Conservation (phyloP, 192 early-diverging fungal genomes). For the Linnemannia hyalina region DNA sequence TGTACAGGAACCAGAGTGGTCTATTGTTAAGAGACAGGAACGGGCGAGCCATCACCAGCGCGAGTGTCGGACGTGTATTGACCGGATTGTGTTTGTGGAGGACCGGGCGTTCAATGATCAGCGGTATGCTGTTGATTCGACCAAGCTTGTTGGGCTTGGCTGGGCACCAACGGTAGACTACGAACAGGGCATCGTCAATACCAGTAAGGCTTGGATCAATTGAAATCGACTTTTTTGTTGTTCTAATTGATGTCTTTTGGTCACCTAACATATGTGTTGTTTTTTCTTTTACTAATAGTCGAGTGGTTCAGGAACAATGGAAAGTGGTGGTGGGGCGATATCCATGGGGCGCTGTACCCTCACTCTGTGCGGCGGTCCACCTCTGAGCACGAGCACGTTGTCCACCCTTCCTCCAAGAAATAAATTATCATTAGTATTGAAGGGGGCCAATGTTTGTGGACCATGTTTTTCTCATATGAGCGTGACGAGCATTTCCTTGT, state of each 20-base stretch:
- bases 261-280: neutral
- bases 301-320: constrained; percentile 68
- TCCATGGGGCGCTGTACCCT: constrained; percentile 66
- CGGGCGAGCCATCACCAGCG: constrained; percentile 12
- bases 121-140: constrained; percentile 80
- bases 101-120: constrained; percentile 85
- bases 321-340: constrained; percentile 72
- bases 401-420: neutral
- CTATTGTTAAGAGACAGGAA: neutral
- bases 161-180: constrained; percentile 76
- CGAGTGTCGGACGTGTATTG: constrained; percentile 32
- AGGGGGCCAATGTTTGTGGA: too few species aligned
- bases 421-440: neutral
- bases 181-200: constrained; percentile 72
- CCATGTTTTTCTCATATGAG: too few species aligned
- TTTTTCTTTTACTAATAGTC: constrained; percentile 48
- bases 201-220: constrained; percentile 62
- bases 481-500: neutral
- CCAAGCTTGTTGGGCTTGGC: constrained; percentile 75
- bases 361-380: constrained; percentile 54
- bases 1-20: neutral
- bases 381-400: neutral
- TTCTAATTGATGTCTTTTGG: neutral
- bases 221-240: neutral
- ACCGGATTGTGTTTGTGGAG: constrained; percentile 75